Conservation (phyloP, 495 filamentous ascomycete species). For the Neurospora sp. region DNA sequence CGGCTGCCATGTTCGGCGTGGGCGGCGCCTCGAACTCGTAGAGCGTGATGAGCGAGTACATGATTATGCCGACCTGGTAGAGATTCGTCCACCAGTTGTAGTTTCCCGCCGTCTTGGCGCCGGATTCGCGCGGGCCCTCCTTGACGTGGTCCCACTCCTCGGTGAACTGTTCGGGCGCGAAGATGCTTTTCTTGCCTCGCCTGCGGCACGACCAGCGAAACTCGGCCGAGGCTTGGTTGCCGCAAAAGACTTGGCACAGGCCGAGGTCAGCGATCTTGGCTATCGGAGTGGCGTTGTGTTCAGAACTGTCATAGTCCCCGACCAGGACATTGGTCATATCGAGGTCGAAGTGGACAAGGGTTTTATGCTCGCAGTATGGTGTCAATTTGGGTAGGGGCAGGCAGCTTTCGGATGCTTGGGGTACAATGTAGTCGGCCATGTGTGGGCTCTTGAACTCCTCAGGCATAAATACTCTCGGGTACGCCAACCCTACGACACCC, state of each 20-base stretch:
- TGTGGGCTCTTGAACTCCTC: background rate
- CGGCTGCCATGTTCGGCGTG: background rate
- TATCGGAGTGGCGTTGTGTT: constrained; percentile 1
- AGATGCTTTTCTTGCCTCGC: background rate
- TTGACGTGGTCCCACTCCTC: constrained; percentile 11
- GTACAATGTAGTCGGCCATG: background rate
- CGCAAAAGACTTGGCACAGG: background rate
- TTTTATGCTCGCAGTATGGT: background rate
- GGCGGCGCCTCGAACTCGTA: background rate
- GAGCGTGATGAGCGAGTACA: constrained; percentile 3
- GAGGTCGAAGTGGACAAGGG: constrained; percentile 6
- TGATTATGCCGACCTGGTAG: constrained; percentile 6
- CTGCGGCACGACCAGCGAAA: background rate
- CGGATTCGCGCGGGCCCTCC: background rate
- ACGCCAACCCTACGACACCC: constrained; percentile 7
- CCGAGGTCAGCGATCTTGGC: constrained; percentile 6
- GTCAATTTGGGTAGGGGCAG: background rate
- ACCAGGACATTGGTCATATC: constrained; percentile 5
- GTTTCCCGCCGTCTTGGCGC: constrained; percentile 1
- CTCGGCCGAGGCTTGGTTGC: background rate
- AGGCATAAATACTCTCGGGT: constrained; percentile 1
- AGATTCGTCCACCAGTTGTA: constrained; percentile 8
- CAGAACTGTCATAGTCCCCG: background rate
- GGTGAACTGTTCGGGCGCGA: constrained; percentile 5
- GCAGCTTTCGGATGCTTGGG: background rate